phyloP scores from a whole-genome alignment of 2,329 filamentous ascomycete genomes.

The Knoxdaviesia capensis region DNA sequence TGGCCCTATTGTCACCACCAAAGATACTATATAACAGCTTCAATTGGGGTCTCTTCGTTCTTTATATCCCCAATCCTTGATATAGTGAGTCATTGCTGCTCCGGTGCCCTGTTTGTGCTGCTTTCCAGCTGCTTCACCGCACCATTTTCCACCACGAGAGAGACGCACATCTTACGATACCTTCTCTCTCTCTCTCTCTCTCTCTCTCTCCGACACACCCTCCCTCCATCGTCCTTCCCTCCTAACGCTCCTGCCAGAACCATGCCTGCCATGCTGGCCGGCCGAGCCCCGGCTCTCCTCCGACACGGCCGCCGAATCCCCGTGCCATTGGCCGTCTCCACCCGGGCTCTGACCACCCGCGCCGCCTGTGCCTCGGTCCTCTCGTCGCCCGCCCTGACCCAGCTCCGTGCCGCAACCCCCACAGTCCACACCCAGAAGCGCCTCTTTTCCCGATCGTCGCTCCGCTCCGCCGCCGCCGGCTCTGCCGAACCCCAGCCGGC shows the following conservation, averaged over 20 bases:
- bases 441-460: constrained; percentile 24
- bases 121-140: too few species aligned
- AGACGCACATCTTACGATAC: not conserved
- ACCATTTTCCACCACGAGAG: too few species aligned
- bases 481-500: constrained; percentile 39
- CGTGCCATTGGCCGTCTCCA: constrained; percentile 12
- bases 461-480: constrained; percentile 16
- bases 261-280: constrained; percentile 24
- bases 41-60: too few species aligned
- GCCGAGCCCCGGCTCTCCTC: constrained; percentile 36
- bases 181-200: not conserved
- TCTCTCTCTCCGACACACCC: not conserved
- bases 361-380: not conserved
- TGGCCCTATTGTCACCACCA: too few species aligned
- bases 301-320: constrained; percentile 31
- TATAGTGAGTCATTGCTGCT: too few species aligned
- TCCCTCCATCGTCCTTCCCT: not conserved
- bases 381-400: constrained; percentile 1
- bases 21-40: too few species aligned
- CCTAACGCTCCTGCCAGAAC: constrained; percentile 3
- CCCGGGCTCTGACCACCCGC: constrained; percentile 19
- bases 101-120: too few species aligned
- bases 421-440: constrained; percentile 18
- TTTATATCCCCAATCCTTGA: too few species aligned
- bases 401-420: not conserved